A percentile compares a stretch with the other conserved stretches of the same genome.
Evolutionary conservation across 2,329 filamentous ascomycete genomes (phyloP).

Genomic region (Daldinia sp.): DNA sequence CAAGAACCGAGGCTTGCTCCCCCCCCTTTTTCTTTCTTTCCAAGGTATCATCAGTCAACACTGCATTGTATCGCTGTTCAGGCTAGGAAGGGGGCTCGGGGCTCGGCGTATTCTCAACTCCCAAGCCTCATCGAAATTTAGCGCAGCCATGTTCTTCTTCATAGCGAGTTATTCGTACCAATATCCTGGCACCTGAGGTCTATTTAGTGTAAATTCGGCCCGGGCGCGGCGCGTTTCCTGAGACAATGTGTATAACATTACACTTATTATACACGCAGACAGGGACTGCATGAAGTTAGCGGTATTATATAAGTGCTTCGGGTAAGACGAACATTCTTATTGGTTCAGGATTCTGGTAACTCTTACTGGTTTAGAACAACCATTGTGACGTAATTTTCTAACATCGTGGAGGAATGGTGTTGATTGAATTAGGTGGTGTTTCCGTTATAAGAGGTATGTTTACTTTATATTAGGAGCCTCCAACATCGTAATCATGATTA

Average conservation of each 20-base stretch:
- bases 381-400: neutral
- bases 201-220: slow-evolving; percentile 21
- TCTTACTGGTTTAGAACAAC: neutral
- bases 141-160: slow-evolving; percentile 6
- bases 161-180: neutral
- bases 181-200: slow-evolving; percentile 14
- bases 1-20: slow-evolving; percentile 1
- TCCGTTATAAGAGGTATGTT: neutral
- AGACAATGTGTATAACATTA: slow-evolving; percentile 17
- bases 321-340: slow-evolving; percentile 13
- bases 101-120: neutral
- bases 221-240: slow-evolving; percentile 12
- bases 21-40: neutral
- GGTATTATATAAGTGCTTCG: neutral
- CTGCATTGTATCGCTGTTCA: neutral
- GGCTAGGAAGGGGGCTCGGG: neutral
- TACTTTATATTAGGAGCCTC: neutral
- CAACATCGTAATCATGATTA: neutral
- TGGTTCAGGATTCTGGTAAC: neutral
- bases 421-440: neutral
- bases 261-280: neutral
- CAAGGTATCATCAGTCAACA: neutral
- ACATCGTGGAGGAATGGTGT: neutral
- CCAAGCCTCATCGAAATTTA: neutral
- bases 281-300: neutral